A percentile compares a stretch with the other conserved stretches of the same genome.
These are phyloP conservation scores for Dactylonectria estremocensis DNA, from an alignment of 2,329 filamentous ascomycete genomes.

Conservation along the genomic window DNA sequence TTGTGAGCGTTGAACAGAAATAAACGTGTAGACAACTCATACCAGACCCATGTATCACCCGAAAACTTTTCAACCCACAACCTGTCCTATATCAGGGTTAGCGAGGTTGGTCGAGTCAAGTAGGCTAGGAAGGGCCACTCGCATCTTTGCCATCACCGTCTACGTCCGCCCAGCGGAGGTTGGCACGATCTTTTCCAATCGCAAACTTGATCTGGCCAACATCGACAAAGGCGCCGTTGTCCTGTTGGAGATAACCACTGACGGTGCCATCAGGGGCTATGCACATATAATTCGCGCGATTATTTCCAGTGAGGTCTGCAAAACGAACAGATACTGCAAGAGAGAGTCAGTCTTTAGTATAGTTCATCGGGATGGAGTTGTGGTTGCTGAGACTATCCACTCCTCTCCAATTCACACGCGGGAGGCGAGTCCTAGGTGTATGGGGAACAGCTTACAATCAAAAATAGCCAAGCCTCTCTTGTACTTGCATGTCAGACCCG, in stretches of 20 bases:
- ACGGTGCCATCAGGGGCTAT: constrained; percentile 47
- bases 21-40: too few relatives aligned
- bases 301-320: background rate
- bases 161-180: constrained; percentile 56
- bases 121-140: too few relatives aligned
- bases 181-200: constrained; percentile 53
- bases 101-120: too few relatives aligned
- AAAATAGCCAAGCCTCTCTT: background rate
- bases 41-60: constrained; percentile 50
- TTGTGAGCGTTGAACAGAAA: too few relatives aligned
- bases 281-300: constrained; percentile 51
- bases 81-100: too few relatives aligned
- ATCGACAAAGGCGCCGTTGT: constrained; percentile 43
- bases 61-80: constrained; percentile 55
- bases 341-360: too few relatives aligned
- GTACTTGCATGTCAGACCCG: background rate
- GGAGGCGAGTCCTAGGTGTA: too few relatives aligned
- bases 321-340: background rate
- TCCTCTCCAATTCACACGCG: too few relatives aligned
- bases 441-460: background rate
- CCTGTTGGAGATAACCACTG: background rate
- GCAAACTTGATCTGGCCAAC: constrained; percentile 44
- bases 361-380: too few relatives aligned
- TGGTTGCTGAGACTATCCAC: too few relatives aligned
- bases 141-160: constrained; percentile 49